These are phyloP conservation scores for Dichotomocladium elegans DNA, from an alignment of 371 early-diverging fungal species.

Conservation along the genomic window DNA sequence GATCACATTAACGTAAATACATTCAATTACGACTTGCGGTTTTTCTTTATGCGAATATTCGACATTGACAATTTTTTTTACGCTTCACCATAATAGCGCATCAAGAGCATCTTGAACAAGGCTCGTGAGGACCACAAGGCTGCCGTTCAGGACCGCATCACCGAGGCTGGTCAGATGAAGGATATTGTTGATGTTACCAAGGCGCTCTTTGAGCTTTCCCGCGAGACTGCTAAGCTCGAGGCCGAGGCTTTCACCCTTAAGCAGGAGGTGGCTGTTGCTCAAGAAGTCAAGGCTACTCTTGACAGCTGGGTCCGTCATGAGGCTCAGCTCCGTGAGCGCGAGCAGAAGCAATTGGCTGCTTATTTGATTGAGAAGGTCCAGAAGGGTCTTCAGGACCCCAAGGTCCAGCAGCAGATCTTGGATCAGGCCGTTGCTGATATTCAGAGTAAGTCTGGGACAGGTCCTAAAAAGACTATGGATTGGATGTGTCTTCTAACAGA, in stretches of 20 bases:
- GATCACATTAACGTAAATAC: slow-evolving; percentile 64
- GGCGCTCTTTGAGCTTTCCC: slow-evolving; percentile 88
- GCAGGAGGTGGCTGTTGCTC: slow-evolving; percentile 82
- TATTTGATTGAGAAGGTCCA: slow-evolving; percentile 84
- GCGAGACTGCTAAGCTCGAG: slow-evolving; percentile 89
- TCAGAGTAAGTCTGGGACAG: slow-evolving; percentile 33
- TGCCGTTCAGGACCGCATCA: slow-evolving; percentile 83
- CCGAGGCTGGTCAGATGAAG: slow-evolving; percentile 87
- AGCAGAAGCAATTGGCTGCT: slow-evolving; percentile 86
- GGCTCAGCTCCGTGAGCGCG: slow-evolving; percentile 85
- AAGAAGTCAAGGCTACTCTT: slow-evolving; percentile 84
- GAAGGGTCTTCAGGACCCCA: slow-evolving; percentile 77
- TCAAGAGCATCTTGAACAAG: slow-evolving; percentile 73
- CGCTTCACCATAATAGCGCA: too few relatives aligned
- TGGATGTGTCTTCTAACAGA: too few relatives aligned
- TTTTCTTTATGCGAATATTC: too few relatives aligned
- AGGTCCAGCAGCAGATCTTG: slow-evolving; percentile 60
- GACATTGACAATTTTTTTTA: too few relatives aligned
- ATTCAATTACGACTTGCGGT: too few relatives aligned
- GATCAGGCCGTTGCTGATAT: slow-evolving; percentile 52
- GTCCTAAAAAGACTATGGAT: too few relatives aligned
- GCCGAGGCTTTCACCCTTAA: slow-evolving; percentile 91
- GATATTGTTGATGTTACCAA: slow-evolving; percentile 92
- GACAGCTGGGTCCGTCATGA: slow-evolving; percentile 98
- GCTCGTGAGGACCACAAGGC: slow-evolving; percentile 91